Conservation (phyloP, 108 stramenopile species). For the Stephanodiscus triporus region DNA sequence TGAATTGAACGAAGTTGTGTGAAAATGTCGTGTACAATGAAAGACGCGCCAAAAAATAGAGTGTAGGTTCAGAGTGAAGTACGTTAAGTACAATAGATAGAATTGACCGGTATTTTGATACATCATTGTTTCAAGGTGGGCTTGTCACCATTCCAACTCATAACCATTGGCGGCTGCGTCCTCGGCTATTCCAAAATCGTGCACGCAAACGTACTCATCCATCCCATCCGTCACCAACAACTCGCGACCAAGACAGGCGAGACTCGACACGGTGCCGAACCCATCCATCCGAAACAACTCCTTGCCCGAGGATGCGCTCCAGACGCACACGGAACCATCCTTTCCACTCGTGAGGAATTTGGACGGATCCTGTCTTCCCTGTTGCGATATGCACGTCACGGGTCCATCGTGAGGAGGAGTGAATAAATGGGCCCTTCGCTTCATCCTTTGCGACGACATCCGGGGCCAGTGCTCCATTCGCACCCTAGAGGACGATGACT, state of each 20-base stretch:
- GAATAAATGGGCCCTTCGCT: conserved; percentile 63
- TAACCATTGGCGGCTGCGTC: conserved; percentile 32
- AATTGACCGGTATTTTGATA: no score
- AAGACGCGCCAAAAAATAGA: no score
- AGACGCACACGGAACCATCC: conserved; percentile 62
- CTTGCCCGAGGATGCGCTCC: conserved; percentile 55
- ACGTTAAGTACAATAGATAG: no score
- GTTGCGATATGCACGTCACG: conserved; percentile 50
- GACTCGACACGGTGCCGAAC: conserved; percentile 55
- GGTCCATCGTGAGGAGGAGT: conserved; percentile 47
- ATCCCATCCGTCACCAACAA: conserved; percentile 69
- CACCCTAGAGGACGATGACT: conserved; percentile 13
- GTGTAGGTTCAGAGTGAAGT: no score
- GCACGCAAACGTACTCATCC: conserved; percentile 67
- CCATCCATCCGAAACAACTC: conserved; percentile 68
- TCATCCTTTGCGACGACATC: conserved; percentile 60
- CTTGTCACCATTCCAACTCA: conserved; percentile 50
- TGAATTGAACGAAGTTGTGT: no score
- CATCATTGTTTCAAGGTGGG: neutral
- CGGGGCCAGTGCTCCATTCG: conserved; percentile 72
- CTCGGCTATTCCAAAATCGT: conserved; percentile 64
- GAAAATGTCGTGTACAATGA: no score
- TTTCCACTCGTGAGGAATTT: conserved; percentile 54
- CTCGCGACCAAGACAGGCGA: conserved; percentile 58
- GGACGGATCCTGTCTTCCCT: conserved; percentile 38